Evolutionary conservation across 495 filamentous ascomycete genomes (phyloP).

Genomic region (Aspergillus olivimuriae): DNA sequence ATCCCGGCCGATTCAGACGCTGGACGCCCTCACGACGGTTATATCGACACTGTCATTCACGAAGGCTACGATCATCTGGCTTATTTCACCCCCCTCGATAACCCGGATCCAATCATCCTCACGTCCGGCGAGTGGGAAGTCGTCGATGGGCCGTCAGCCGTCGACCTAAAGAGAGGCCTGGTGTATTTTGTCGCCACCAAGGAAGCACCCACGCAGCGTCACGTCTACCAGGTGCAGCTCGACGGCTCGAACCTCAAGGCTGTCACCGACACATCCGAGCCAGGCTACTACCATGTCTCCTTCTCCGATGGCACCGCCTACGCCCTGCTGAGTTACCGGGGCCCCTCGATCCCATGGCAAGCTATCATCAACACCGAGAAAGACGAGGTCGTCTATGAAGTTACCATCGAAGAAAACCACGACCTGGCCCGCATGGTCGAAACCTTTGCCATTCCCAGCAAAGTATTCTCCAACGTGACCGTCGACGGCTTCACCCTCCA

Average conservation of each 20-base stretch:
- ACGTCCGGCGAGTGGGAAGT: slow-evolving; percentile 94
- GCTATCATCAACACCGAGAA: slow-evolving; percentile 79
- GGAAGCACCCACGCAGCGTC: slow-evolving; percentile 78
- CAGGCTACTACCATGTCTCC: slow-evolving; percentile 79
- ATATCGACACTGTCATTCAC: slow-evolving; percentile 85
- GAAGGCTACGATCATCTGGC: slow-evolving; percentile 86
- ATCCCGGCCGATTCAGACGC: slow-evolving; percentile 78
- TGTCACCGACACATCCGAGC: slow-evolving; percentile 67
- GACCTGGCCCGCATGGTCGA: slow-evolving; percentile 60
- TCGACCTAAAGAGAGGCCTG: slow-evolving; percentile 76
- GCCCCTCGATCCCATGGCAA: slow-evolving; percentile 87
- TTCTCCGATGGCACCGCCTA: slow-evolving; percentile 81
- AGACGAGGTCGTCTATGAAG: slow-evolving; percentile 53
- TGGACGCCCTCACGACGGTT: slow-evolving; percentile 75
- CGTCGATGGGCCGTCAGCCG: slow-evolving; percentile 75
- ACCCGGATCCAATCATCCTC: slow-evolving; percentile 69
- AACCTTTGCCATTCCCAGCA: slow-evolving; percentile 74
- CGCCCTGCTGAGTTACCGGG: slow-evolving; percentile 72
- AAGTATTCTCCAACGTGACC: slow-evolving; percentile 78
- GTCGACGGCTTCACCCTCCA: slow-evolving; percentile 75
- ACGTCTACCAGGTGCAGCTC: slow-evolving; percentile 84
- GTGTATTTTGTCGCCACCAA: slow-evolving; percentile 91
- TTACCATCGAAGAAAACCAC: slow-evolving; percentile 71
- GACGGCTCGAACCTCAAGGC: slow-evolving; percentile 63
- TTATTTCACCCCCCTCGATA: slow-evolving; percentile 91